A percentile compares a stretch with the other conserved stretches of the same genome.
Conservation (phyloP, 2,329 filamentous ascomycete species). For the Aschersonia sp. region DNA sequence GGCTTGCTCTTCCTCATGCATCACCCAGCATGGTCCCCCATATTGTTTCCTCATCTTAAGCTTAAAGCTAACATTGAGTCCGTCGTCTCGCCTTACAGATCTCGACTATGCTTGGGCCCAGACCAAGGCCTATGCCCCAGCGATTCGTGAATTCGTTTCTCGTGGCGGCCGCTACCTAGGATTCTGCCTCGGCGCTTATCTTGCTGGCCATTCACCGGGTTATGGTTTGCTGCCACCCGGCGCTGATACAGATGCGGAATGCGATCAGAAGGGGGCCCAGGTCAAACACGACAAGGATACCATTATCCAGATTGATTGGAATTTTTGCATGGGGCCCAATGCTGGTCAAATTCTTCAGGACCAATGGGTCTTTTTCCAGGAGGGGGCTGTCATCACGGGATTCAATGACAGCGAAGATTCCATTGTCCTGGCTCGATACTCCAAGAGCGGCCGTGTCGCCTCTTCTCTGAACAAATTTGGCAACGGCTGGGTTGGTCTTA, state of each 20-base stretch:
- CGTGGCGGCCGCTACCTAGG: constrained; percentile 11
- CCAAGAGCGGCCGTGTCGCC: constrained; percentile 9
- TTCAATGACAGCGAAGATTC: constrained; percentile 4
- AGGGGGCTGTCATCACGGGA: constrained; percentile 10
- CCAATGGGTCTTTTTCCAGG: constrained; percentile 14
- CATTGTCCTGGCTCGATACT: constrained; percentile 10
- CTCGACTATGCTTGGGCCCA: constrained; percentile 8
- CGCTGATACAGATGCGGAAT: constrained; percentile 6
- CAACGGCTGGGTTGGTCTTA: constrained; percentile 11
- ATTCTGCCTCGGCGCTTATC: constrained; percentile 14
- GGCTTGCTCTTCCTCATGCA: neutral
- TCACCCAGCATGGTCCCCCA: neutral
- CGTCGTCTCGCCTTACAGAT: constrained; percentile 4
- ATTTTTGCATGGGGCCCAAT: constrained; percentile 6
- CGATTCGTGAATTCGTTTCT: constrained; percentile 9
- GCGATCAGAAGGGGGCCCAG: constrained; percentile 6
- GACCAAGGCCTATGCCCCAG: constrained; percentile 5
- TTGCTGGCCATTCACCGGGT: constrained; percentile 10
- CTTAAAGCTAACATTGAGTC: neutral
- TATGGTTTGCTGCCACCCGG: constrained; percentile 9
- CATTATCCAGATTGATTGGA: constrained; percentile 12
- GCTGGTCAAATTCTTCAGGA: constrained; percentile 6
- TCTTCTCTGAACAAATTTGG: constrained; percentile 10
- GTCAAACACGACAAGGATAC: constrained; percentile 8
- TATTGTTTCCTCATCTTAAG: neutral